Conservation (phyloP, 495 filamentous ascomycete species). For the Aspergillus panamensis region DNA sequence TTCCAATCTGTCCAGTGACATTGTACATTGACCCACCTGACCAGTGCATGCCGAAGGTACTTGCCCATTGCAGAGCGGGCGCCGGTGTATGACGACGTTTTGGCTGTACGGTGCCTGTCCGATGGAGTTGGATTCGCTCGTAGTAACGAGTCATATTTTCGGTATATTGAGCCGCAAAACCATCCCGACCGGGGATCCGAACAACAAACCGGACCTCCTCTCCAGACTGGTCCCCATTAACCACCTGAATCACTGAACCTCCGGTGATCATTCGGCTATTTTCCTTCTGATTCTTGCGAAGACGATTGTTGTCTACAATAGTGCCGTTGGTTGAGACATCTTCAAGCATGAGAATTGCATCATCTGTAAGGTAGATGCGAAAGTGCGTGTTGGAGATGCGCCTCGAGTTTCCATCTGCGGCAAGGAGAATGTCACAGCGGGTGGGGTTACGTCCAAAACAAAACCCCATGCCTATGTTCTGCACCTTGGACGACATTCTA, state of each 20-base stretch:
- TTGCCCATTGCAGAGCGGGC: conserved; percentile 35
- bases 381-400: conserved; percentile 88
- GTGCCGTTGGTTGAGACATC: conserved; percentile 94
- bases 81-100: conserved; percentile 27
- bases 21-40: conserved; percentile 80
- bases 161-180: conserved; percentile 53
- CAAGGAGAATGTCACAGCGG: conserved; percentile 72
- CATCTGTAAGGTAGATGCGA: conserved; percentile 77
- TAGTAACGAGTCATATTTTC: conserved; percentile 57
- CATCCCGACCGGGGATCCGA: conserved; percentile 71
- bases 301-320: conserved; percentile 64
- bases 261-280: conserved; percentile 62
- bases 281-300: conserved; percentile 49
- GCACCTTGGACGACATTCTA: conserved; percentile 67
- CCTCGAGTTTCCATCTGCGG: conserved; percentile 47
- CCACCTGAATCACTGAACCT: conserved; percentile 69
- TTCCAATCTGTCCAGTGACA: conserved; percentile 73
- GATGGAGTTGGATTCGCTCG: conserved; percentile 30
- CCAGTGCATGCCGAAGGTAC: conserved; percentile 66
- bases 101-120: conserved; percentile 22
- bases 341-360: conserved; percentile 81
- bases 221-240: conserved; percentile 45
- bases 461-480: conserved; percentile 65
- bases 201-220: conserved; percentile 75
- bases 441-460: conserved; percentile 72